Percentiles rank a stretch among this genome's conserved stretches.
phyloP scores from a whole-genome alignment of 139 green algal genomes.

The Micractinium conductrix region DNA sequence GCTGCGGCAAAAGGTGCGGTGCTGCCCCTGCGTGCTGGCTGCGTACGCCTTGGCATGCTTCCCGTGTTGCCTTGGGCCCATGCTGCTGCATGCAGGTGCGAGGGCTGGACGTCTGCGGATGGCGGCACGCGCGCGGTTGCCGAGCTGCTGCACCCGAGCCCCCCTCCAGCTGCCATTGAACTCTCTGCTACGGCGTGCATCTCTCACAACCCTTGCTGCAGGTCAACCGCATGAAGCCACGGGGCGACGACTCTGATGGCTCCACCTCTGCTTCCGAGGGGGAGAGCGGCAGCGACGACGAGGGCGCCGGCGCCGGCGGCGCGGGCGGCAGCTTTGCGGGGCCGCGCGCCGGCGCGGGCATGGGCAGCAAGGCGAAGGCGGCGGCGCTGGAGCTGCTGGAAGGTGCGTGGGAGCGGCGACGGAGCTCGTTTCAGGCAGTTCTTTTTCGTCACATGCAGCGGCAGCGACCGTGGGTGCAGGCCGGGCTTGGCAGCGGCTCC shows the following conservation, averaged over 20 bases:
- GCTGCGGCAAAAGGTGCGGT: slow-evolving; percentile 80
- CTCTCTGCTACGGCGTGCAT: too few species aligned
- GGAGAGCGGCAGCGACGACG: slow-evolving; percentile 47
- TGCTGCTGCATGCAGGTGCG: neutral
- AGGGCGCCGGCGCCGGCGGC: neutral
- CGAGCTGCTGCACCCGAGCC: neutral
- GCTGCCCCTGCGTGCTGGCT: slow-evolving; percentile 5
- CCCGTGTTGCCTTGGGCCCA: too few species aligned
- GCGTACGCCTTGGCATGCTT: too few species aligned
- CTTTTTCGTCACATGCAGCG: too few species aligned
- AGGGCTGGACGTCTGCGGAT: too few species aligned
- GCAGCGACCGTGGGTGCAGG: too few species aligned
- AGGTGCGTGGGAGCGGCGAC: slow-evolving; percentile 34
- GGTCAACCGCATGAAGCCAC: slow-evolving; percentile 31
- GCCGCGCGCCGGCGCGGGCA: neutral
- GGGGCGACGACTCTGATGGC: slow-evolving; percentile 41
- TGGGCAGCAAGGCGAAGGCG: slow-evolving; percentile 46
- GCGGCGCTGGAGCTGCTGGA: slow-evolving; percentile 74
- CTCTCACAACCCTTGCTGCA: too few species aligned
- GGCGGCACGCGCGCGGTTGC: too few species aligned
- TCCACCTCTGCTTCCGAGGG: slow-evolving; percentile 39
- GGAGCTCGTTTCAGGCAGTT: too few species aligned
- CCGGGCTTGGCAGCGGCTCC: too few species aligned
- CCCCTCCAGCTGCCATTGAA: too few species aligned
- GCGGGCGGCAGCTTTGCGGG: slow-evolving; percentile 7